Percentiles rank a stretch among this genome's conserved stretches.
These are phyloP conservation scores for Thraustochytrium sp. DNA, from an alignment of 352 stramenopile species.

Conservation along the genomic window DNA sequence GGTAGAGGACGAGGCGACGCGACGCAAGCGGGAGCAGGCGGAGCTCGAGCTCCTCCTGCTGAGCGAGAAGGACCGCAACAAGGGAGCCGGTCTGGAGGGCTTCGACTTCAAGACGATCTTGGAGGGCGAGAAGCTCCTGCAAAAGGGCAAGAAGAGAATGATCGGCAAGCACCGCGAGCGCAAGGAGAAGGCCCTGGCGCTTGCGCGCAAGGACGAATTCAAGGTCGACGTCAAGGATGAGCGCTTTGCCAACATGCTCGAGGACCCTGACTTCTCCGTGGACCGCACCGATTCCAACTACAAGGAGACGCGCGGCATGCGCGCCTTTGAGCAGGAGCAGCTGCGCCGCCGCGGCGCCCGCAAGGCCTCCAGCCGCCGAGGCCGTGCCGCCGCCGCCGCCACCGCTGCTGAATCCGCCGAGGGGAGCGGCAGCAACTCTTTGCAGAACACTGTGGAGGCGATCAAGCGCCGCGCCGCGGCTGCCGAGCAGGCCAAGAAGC, in stretches of 20 bases:
- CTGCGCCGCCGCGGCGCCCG: neutral
- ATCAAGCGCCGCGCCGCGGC: neutral
- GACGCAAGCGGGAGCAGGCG: constrained; percentile 16
- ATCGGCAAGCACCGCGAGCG: constrained; percentile 57
- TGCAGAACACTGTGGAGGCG: neutral
- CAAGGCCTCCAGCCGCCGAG: neutral
- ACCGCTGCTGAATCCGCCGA: neutral
- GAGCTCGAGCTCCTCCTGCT: constrained; percentile 36
- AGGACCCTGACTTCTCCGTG: constrained; percentile 72
- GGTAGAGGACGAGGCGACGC: neutral
- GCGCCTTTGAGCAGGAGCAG: constrained; percentile 60
- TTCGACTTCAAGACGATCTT: constrained; percentile 32
- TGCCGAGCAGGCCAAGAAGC: neutral
- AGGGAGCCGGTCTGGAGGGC: constrained; percentile 16
- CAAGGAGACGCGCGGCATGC: constrained; percentile 66
- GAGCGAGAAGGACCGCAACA: neutral
- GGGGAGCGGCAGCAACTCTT: neutral
- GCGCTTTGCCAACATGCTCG: constrained; percentile 66
- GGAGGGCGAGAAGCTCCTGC: neutral
- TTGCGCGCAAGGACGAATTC: constrained; percentile 61
- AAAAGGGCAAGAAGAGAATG: neutral
- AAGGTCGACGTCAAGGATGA: constrained; percentile 63
- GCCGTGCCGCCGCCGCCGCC: neutral
- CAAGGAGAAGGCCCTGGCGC: constrained; percentile 54
- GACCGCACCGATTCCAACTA: constrained; percentile 67